These are phyloP conservation scores for Dipteronia sinensis DNA, from an alignment of 345 rosid species.

Conservation along the genomic window DNA sequence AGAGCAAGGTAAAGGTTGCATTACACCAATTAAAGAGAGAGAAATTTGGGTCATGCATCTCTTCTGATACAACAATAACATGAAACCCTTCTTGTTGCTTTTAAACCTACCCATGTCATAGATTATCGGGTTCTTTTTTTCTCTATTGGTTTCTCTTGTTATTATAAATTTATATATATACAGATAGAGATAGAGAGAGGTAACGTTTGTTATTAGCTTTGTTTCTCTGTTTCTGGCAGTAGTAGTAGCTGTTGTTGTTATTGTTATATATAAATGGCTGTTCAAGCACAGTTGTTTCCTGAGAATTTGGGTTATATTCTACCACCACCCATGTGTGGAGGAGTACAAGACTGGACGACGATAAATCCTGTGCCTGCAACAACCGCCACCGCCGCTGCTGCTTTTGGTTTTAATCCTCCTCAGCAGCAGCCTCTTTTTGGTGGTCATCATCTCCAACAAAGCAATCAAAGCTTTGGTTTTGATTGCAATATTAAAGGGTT, in stretches of 20 bases:
- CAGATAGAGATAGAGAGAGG: too few relatives aligned
- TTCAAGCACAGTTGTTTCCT: conserved; percentile 38
- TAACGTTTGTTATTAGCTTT: not conserved
- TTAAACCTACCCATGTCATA: conserved; percentile 24
- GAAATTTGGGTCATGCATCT: conserved; percentile 38
- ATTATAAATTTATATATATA: not conserved
- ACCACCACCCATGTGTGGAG: conserved; percentile 27
- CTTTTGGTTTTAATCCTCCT: conserved; percentile 20
- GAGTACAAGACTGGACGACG: conserved; percentile 37
- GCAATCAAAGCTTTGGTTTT: conserved; percentile 8
- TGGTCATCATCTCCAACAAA: not conserved
- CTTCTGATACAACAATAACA: conserved; percentile 38
- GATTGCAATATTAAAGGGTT: conserved; percentile 1
- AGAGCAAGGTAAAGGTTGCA: conserved; percentile 25
- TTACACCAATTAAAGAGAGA: conserved; percentile 21
- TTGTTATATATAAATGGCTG: conserved; percentile 27
- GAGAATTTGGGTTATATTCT: conserved; percentile 29
- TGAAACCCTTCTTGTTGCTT: conserved; percentile 18
- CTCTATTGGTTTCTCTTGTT: not conserved
- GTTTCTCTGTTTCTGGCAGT: conserved; percentile 5
- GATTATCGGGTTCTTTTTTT: not conserved
- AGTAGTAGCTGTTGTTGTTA: not conserved
- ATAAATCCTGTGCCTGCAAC: conserved; percentile 19
- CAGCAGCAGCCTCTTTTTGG: conserved; percentile 15
- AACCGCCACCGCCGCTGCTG: not conserved